Base-by-base conservation (phyloP, 768 basidiomycete species). In the Rhizopogon rudus region DNA sequence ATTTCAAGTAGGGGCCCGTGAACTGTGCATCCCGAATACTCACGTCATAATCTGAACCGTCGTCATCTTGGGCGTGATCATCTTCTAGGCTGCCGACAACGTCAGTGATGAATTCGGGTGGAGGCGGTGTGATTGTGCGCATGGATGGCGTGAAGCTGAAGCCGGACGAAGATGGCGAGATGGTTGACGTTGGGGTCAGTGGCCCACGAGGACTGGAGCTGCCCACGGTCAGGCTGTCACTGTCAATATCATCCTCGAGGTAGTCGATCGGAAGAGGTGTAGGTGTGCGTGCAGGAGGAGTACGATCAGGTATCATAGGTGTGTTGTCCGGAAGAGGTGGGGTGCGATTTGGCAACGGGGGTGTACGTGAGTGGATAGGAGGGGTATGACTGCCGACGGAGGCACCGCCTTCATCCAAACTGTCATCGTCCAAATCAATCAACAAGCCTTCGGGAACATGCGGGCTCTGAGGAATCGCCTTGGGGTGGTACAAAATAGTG, bases 21-120 rank as follows among this genome's bases (percentile, higher is more conserved):
- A 60, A 53, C 22, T 53, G 50, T 52, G 61, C 57, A 61, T 61
- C 58, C 56, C 56, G 46, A 62, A 57, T 60, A 73, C 83, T 75
- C 68, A 87, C 88, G 67, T 90, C 87, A 67, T 86, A 87, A 62
- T 84, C 75, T 14, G 74, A 63, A 16, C 82, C 82, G 59, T 81
- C 75, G 59, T 81, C 75, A 35, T 73, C 67, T 45, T 63, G 68
- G 5, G 61, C 65, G 37, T 75, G 72, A 8, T 57, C 60, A 17
- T 77, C 75, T 20, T 79, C 77, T n/a, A 88, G 64, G 20, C 76
- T 75, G 25, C 85, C 77, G 14, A 84, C 75, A 22, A 88, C 71
- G 10, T 85, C 67, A 63, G 85, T 85, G 50, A 91, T 73, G 62
- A 88, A 87, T 16, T 86, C 84, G 55, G 78, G 67, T 35, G 64